Base-by-base conservation (phyloP, 208 protist genomes). In the Leishmania major region DNA sequence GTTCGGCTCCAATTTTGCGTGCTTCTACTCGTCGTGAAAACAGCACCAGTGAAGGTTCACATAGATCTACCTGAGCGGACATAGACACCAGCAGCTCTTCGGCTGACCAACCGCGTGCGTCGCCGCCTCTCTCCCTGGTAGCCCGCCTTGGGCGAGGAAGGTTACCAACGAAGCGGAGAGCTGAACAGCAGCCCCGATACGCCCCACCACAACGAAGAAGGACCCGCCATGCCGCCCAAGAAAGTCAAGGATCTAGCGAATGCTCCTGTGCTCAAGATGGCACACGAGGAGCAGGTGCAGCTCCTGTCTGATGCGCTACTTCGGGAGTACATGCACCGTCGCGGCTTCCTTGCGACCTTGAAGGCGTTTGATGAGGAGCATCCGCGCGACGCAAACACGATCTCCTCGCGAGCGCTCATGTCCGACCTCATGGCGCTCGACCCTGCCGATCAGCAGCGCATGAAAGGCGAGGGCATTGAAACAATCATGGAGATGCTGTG, bases 401-500 rank as follows among this genome's bases (percentile, higher is more conserved):
- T 98, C 53, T 91, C 91, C 28, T 97, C 94, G 19, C 91, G 96
- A 19, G 94, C 91, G 4, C 80, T 97, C 49, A 97, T 98, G 96
- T 90, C 90, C 15, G 93, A 98, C 74, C 82, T 98, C 45, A 95
- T 98, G 94, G 86, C 88, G 35, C 86, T 97, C 47, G 43, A 86
- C 15, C 31, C 79, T 7, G 85, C 86, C 19, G 89, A 86, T 3
- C 90, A 93, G 77, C 76, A 84, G 73, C 78, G 84, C 15, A 85
- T 97, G 80, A 98, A 96, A 87, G 81, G 13, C 22, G 88, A 90
- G 15, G 92, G 93, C 2, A 89, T 95, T n/a, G 90, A 95, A 81
- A 98, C 93, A 13, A 97, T 98, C 70, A 97, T 98, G 93, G 96
- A 98, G 78, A 96, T 96, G 93, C 87, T 98, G 40, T 96, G 94